Percentiles rank a stretch among this genome's conserved stretches.
Evolutionary conservation across 1,284 basidiomycete species (phyloP).

Genomic region (Gomphus bonarii): DNA sequence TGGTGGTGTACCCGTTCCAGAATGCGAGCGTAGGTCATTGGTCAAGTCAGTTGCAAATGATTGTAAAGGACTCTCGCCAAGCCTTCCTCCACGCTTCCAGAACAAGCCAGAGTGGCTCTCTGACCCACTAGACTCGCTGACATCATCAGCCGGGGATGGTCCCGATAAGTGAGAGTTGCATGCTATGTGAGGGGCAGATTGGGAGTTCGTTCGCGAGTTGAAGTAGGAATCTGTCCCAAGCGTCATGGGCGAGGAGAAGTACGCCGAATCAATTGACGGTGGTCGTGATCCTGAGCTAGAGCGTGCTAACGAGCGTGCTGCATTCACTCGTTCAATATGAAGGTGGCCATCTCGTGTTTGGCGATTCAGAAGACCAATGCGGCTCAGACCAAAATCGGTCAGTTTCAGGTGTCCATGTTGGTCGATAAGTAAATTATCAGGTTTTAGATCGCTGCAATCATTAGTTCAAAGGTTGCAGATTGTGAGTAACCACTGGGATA

Average conservation of each 20-base stretch:
- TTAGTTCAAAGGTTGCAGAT: conserved; percentile 8
- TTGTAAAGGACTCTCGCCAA: conserved; percentile 65
- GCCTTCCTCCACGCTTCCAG: conserved; percentile 37
- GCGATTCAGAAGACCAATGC: conserved; percentile 93
- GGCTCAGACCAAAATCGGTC: conserved; percentile 95
- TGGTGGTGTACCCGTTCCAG: conserved; percentile 49
- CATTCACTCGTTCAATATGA: conserved; percentile 18
- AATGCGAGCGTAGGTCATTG: conserved; percentile 64
- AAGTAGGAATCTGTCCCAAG: conserved; percentile 72
- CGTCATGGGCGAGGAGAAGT: conserved; percentile 63
- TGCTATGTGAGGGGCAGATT: conserved; percentile 38
- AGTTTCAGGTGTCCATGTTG: conserved; percentile 93
- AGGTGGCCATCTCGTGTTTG: conserved; percentile 64
- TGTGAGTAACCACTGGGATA: conserved; percentile 10
- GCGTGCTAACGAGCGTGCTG: conserved; percentile 38
- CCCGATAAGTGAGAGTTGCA: conserved; percentile 32
- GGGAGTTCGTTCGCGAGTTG: conserved; percentile 40
- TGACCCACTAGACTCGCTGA: conserved; percentile 79
- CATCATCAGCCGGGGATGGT: conserved; percentile 62
- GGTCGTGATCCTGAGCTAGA: conserved; percentile 63
- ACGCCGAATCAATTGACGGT: conserved; percentile 76
- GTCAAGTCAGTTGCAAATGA: conserved; percentile 77
- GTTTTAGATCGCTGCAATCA: conserved; percentile 83
- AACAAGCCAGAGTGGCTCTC: conserved; percentile 59
- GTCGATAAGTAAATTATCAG: conserved; percentile 96